phyloP scores from a whole-genome alignment of 768 basidiomycete genomes.

The Tulasnella sp. region DNA sequence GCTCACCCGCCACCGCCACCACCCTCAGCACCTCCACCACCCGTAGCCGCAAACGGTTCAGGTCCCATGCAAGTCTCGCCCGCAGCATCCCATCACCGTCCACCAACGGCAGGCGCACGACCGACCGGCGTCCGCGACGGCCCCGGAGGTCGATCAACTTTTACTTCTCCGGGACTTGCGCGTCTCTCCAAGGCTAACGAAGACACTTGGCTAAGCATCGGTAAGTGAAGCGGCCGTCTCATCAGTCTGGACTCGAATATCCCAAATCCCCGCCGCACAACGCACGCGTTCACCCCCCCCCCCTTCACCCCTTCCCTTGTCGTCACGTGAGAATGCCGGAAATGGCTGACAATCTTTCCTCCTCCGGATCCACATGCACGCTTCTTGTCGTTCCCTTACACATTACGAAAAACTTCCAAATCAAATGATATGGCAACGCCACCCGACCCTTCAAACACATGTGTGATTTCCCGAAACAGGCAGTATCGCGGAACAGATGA shows the following conservation, averaged over 20 bases:
- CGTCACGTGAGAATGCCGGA: not conserved
- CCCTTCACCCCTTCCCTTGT: not conserved
- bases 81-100: slow-evolving; percentile 17
- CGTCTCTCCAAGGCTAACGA: slow-evolving; percentile 82
- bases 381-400: not conserved
- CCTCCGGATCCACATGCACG: not conserved
- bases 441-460: not conserved
- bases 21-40: slow-evolving; percentile 21
- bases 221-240: slow-evolving; percentile 30
- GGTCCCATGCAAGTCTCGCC: slow-evolving; percentile 20
- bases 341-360: slow-evolving; percentile 2
- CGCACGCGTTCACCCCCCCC: too few species aligned
- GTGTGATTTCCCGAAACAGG: slow-evolving; percentile 40
- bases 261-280: too few species aligned
- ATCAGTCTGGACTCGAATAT: not conserved
- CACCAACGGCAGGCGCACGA: not conserved
- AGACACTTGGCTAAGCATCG: slow-evolving; percentile 91
- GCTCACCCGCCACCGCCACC: slow-evolving; percentile 14
- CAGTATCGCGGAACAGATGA: slow-evolving; percentile 90
- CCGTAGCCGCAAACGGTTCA: slow-evolving; percentile 17
- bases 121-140: not conserved
- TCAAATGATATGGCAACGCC: not conserved
- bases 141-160: not conserved
- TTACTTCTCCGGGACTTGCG: slow-evolving; percentile 35
- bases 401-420: not conserved